A percentile compares a stretch with the other conserved stretches of the same genome.
Conservation (phyloP, 208 protist species). For the Leishmania tropica region DNA sequence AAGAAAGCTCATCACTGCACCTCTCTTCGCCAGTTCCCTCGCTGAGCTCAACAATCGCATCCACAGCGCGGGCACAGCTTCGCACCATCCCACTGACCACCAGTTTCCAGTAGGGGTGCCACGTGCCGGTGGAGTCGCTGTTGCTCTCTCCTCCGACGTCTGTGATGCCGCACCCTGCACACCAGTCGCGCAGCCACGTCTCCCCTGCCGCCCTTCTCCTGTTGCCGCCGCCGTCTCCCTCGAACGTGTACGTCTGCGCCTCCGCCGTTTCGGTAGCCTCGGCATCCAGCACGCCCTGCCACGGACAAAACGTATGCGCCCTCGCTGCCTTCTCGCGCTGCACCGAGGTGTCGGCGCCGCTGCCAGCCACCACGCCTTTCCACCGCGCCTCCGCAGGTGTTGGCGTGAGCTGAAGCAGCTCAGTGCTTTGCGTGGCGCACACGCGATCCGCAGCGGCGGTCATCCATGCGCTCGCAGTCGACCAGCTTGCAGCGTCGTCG, state of each 20-base stretch:
- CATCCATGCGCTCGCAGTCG: conserved; percentile 31
- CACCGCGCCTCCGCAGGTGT: neutral
- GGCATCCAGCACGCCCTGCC: conserved; percentile 21
- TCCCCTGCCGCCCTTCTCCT: neutral
- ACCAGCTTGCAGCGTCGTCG: conserved; percentile 3
- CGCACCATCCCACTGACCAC: conserved; percentile 17
- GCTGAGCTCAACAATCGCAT: conserved; percentile 12
- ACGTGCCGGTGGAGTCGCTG: neutral
- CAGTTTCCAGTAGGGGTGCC: conserved; percentile 25
- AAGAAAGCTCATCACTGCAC: neutral
- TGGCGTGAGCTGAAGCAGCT: conserved; percentile 15
- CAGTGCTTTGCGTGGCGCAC: conserved; percentile 23
- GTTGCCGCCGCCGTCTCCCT: neutral
- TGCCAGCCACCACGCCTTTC: neutral
- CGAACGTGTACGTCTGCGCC: too few relatives aligned
- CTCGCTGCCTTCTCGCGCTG: neutral
- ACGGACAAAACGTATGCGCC: conserved; percentile 14
- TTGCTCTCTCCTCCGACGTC: neutral
- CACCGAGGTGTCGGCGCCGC: neutral
- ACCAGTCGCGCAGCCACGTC: conserved; percentile 1
- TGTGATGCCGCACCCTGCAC: neutral
- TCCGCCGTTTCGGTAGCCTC: neutral
- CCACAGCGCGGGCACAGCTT: conserved; percentile 18
- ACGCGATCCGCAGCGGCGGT: conserved; percentile 36
- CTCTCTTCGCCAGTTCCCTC: neutral